Conservation (phyloP, 148 eudicot genomes). For the Amaranthus hypochondriacus region DNA sequence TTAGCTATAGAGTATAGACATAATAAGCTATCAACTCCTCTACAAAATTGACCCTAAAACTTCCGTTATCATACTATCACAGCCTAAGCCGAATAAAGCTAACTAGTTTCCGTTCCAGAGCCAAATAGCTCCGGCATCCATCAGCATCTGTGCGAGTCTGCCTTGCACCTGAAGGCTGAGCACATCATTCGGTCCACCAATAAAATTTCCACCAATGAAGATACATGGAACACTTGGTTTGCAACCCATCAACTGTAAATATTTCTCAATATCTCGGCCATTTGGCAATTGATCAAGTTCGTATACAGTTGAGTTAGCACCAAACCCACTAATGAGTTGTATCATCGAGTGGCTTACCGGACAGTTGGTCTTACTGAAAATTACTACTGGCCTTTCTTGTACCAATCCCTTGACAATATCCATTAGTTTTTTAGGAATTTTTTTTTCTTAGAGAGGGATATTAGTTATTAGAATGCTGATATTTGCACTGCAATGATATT, state of each 20-base stretch:
- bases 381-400: conserved; percentile 17
- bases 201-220: conserved; percentile 21
- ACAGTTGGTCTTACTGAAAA: conserved; percentile 21
- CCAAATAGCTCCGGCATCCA: conserved; percentile 33
- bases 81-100: background rate
- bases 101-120: conserved; percentile 28
- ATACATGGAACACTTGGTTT: conserved; percentile 18
- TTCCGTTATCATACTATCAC: background rate
- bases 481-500: too few relatives aligned
- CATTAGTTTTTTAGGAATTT: conserved; percentile 1
- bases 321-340: conserved; percentile 22
- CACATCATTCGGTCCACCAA: conserved; percentile 26
- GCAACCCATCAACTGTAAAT: conserved; percentile 17
- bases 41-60: conserved; percentile 9
- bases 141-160: conserved; percentile 29
- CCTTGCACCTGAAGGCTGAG: conserved; percentile 32
- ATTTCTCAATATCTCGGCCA: conserved; percentile 12
- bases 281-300: conserved; percentile 22
- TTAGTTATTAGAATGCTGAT: too few relatives aligned
- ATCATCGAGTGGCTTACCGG: conserved; percentile 22
- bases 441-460: too few relatives aligned
- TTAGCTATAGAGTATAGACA: too few relatives aligned
- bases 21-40: background rate
- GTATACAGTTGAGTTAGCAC: conserved; percentile 20
- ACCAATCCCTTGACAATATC: conserved; percentile 15